Base-by-base conservation (phyloP, 2,329 filamentous ascomycete species). In the Ascochyta lentis region DNA sequence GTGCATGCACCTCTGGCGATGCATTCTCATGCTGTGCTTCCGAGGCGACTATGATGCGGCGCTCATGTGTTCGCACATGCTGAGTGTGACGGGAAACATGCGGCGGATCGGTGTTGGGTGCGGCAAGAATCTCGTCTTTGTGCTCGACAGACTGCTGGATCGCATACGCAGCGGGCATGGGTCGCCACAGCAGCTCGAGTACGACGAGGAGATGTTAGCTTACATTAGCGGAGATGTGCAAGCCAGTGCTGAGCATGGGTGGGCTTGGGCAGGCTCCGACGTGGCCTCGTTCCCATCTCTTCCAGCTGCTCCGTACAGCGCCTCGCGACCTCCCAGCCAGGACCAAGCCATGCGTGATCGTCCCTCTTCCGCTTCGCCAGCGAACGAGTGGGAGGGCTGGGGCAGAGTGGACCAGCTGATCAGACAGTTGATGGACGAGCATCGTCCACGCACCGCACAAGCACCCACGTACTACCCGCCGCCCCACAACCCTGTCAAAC, bases 171-270 rank as follows among this genome's bases (percentile, higher is more conserved):
- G 74, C 23, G 76, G 77, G 15, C 74, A 76, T 1, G 63, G 72
- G 0, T 68, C 66, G 3, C 73, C 73, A 27, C 69, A 76, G 31
- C 71, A 75, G 40, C 69, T 85, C 2, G 84, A 86, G 41, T 80
- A 82, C 3, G 93, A 99, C 67, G 93, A 98, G 71, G 94, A 97
- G 72, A 84, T 98, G 64, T 79, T 98, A 26, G 91, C 88, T 0
- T 96, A 96, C 67, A 86, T 90, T 1, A 94, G 90, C 27, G 90
- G 89, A 0, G 95, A 98, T 76, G 81, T 96, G 67, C 94, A 98
- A 76, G 90, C 89, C 1, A 86, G 84, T n/a, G 81, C 83, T 0
- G 89, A 92, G 48, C 86, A 86, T 33, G 88, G 88, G 12, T 98
- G 94, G 94, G 84, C 93, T 4, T 97, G 93, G 94, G 63, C 69